Percentiles rank a stretch among this genome's conserved stretches.
Evolutionary conservation across 805 yeast genomes (phyloP).

Genomic region (Yarrowia yakushimensis): DNA sequence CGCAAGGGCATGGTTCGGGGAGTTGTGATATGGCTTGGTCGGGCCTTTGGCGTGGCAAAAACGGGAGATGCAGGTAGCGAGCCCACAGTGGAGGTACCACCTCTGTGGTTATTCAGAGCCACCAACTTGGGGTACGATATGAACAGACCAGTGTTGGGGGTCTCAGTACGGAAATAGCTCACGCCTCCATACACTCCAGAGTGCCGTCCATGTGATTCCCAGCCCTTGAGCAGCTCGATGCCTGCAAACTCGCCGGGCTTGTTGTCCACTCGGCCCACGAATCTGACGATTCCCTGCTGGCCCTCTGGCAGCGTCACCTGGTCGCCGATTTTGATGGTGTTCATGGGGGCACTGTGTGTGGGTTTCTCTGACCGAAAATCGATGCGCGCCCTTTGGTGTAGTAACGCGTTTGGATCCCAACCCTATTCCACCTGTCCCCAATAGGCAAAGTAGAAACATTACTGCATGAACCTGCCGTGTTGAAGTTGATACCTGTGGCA

Average conservation of each 20-base stretch:
- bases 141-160: constrained; percentile 71
- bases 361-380: not conserved
- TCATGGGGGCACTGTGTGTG: not conserved
- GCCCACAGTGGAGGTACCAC: not conserved
- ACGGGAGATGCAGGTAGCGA: constrained; percentile 17
- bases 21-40: constrained; percentile 22
- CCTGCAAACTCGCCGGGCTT: constrained; percentile 83
- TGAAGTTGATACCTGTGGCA: not conserved
- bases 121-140: constrained; percentile 46
- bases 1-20: constrained; percentile 10
- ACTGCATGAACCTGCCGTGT: not conserved
- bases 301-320: constrained; percentile 55
- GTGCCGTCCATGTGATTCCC: constrained; percentile 69
- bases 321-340: constrained; percentile 35
- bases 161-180: constrained; percentile 61
- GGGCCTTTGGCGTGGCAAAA: constrained; percentile 21
- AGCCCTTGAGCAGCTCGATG: constrained; percentile 71
- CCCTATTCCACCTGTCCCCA: not conserved
- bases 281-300: constrained; percentile 63
- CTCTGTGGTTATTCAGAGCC: constrained; percentile 14
- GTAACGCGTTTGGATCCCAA: constrained; percentile 4
- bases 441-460: constrained; percentile 16
- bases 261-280: constrained; percentile 67
- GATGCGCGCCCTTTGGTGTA: constrained; percentile 11
- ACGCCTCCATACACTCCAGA: constrained; percentile 75